Evolutionary conservation across 768 basidiomycete species (phyloP), one percentile per base, ranked within the genome.

Genomic region (Mycena albidolilacea): DNA sequence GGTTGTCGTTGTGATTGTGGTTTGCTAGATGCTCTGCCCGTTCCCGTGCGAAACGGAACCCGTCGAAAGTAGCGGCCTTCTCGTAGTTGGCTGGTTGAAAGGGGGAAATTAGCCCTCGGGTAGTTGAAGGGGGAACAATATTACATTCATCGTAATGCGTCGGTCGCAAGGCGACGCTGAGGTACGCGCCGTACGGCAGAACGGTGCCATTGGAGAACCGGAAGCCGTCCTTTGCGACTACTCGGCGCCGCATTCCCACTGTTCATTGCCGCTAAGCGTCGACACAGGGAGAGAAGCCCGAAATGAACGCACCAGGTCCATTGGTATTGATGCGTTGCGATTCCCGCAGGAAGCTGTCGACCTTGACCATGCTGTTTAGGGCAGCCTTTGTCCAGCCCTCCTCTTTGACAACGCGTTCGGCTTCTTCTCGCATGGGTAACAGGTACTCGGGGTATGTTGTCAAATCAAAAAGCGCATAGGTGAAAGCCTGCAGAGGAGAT

Each of bases 351-450:
- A 30, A 86, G 75, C 87, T 87, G 76, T 89, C 30, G 30, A 87
- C 44, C 70, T 82, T 82, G 58, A 67, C 76, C 84, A 87, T 85
- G 67, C 79, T 78, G 39, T 78, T 79, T 69, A 87, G 75, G 0
- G 84, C 81, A 17, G 77, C 76, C 74, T 88, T 88, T 5, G 81
- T 80, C 85, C 86, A 88, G 39, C 84, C 83, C 4, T 84, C 72
- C 41, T 89, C 89, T 58, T 84, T 85, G n/a, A 90, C 61, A 74
- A 90, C 88, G 71, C 88, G 89, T 72, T 90, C 89, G 5, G 87
- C 63, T 72, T 89, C 87, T 44, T 84, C 81, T 21, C 85, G 78
- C 59, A 89, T 77, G 5, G 84, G 81, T 43, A 83, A 67, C 5
- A 85, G 55, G 71, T 85, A 85, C 50, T 80, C 75, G 52, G 76